Percentiles rank a stretch among this genome's conserved stretches.
phyloP scores from a whole-genome alignment of 2,329 filamentous ascomycete genomes.

The Stagonosporopsis rhizophila region DNA sequence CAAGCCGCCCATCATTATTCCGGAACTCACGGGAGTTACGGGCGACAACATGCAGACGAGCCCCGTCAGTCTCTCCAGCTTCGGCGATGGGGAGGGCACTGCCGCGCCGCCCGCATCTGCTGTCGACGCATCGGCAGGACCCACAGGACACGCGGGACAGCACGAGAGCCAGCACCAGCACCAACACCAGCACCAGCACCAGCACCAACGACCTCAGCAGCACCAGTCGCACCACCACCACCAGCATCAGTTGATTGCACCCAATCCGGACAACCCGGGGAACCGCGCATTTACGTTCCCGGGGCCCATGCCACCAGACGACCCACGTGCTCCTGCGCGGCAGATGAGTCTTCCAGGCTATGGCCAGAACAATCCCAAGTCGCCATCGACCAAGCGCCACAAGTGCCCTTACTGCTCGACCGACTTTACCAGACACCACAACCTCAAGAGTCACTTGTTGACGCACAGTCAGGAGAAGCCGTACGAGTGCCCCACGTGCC shows the following conservation, averaged over 20 bases:
- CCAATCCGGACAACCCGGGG: slow-evolving; percentile 45
- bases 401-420: slow-evolving; percentile 97
- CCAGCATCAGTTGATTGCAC: slow-evolving; percentile 46
- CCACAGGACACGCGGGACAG: slow-evolving; percentile 50
- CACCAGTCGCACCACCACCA: slow-evolving; percentile 39
- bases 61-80: slow-evolving; percentile 61
- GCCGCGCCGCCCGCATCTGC: slow-evolving; percentile 57
- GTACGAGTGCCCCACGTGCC: slow-evolving; percentile 91
- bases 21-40: slow-evolving; percentile 50
- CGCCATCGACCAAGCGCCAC: slow-evolving; percentile 85
- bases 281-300: slow-evolving; percentile 71
- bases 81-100: slow-evolving; percentile 60
- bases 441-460: slow-evolving; percentile 94
- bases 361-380: slow-evolving; percentile 66
- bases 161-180: slow-evolving; percentile 47
- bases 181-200: slow-evolving; percentile 38
- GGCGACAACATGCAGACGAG: slow-evolving; percentile 59
- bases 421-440: slow-evolving; percentile 96
- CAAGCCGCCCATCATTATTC: slow-evolving; percentile 57
- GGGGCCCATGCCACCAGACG: slow-evolving; percentile 59
- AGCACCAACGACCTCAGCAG: slow-evolving; percentile 40
- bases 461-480: slow-evolving; percentile 99
- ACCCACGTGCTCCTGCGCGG: slow-evolving; percentile 60
- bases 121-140: slow-evolving; percentile 58
- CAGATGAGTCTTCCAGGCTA: slow-evolving; percentile 67